Evolutionary conservation across 805 yeast genomes (phyloP), one percentile per base, ranked within the genome.

Genomic region (Metschnikowia arizonensis): DNA sequence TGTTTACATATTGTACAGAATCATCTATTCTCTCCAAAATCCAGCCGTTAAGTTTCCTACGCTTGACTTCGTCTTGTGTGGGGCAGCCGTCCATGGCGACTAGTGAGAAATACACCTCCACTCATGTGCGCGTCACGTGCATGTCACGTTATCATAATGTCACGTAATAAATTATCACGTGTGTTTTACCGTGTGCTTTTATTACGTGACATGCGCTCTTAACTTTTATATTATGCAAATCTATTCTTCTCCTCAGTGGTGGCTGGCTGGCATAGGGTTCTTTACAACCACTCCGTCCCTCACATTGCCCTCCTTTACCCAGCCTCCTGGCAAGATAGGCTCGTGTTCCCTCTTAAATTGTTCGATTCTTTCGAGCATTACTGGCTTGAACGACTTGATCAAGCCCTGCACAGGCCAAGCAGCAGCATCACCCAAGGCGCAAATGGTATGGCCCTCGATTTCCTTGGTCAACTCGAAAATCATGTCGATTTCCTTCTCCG

Each of bases 351-450:
- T 62, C 53, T 78, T 72, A 72, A 73, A 88, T 59, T 83, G 67
- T 52, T 78, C 73, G 60, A 88, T 82, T 69, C 90, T 80, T 50
- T 82, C 87, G 58, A 81, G 82, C 77, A 87, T 81, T 53, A 81
- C 79, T 12, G 95, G 95, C 64, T 88, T 79, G 78, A 88, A 87
- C 53, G 85, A 83, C 65, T 84, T 83, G 57, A 88, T 85, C 54
- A 87, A 77, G 47, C 96, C 96, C 70, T 88, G 95, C 51, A 88
- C 78, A 36, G 96, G 96, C 96, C 96, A 87, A 25, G 93, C 89
- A 47, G 95, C 88, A 28, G 96, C 96, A 62, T 87, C 96, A 48
- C 96, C 96, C 61, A 87, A 75, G 26, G 95, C 96, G 72, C 96
- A 87, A 60, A 87, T 87, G 42, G 95, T 86, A 69, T 88, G 96